Evolutionary conservation across 2,329 filamentous ascomycete species (phyloP), one percentile per base, ranked within the genome.

Genomic region (Xylariaceae sp.): DNA sequence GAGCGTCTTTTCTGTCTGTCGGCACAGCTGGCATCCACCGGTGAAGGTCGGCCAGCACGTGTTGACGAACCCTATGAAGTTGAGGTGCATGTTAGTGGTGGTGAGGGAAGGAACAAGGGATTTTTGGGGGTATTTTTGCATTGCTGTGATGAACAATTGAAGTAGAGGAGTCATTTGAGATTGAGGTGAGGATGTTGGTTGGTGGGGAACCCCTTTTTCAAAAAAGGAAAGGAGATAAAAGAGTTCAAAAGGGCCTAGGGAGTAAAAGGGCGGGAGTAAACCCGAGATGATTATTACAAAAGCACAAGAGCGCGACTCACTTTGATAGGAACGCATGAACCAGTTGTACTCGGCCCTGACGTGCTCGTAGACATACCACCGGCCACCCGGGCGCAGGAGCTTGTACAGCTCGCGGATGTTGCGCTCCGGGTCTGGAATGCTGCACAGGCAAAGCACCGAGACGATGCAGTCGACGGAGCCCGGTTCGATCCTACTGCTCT

Each of bases 281-380:
- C 7, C 6, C 6, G 13, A 29, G 26, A 30, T 36, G 29, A 42
- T 12, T 34, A 34, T 15, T 1, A 30, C 15, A 5, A 32, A 13
- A 21, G 12, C 4, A 12, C n/a, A 13, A 32, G n/a, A 30, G 2
- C 36, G 2, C 40, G 18, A 72, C 79, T 70, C 62, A 80, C 80
- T 69, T 63, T 83, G 80, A 65, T 82, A 83, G 15, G 70, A 49
- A 12, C 62, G 56, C 61, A 82, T 71, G 21, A 68, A 63, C 62
- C 71, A 70, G 9, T 70, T 71, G 4, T 67, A 61, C 41, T 70
- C 68, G 47, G 67, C 68, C 51, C 67, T 65, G 37, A 86, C 80
- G 61, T 86, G 83, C 70, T 86, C 83, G 60, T 78, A 85, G 1
- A 82, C 75, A 56, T 84, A 82, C 81, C 82, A 85, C 36, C 77